phyloP scores from a whole-genome alignment of 2,329 filamentous ascomycete genomes.

The Colletotrichum sansevieriae region DNA sequence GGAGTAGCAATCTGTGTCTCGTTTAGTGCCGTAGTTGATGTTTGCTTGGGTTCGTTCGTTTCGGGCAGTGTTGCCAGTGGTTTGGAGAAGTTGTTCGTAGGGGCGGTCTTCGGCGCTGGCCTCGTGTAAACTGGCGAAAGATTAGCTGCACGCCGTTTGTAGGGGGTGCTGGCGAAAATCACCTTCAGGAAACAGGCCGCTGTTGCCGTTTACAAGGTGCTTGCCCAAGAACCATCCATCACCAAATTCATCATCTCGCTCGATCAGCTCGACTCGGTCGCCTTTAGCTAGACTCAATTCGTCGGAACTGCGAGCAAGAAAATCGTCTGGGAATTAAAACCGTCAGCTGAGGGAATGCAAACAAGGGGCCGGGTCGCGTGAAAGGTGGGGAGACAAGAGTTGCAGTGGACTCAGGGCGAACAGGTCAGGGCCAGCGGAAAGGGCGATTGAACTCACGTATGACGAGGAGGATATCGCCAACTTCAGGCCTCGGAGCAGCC shows the following conservation, averaged over 20 bases:
- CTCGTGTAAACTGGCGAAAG: conserved; percentile 72
- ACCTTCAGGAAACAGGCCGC: conserved; percentile 88
- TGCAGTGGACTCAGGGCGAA: conserved; percentile 14
- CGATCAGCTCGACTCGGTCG: conserved; percentile 84
- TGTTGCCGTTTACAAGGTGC: conserved; percentile 79
- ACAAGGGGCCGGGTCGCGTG: conserved; percentile 10
- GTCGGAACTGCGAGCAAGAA: conserved; percentile 90
- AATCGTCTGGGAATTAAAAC: conserved; percentile 76
- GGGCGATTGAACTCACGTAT: conserved; percentile 70
- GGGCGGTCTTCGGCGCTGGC: conserved; percentile 62
- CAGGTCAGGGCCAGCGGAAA: conserved; percentile 13
- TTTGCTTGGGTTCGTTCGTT: conserved; percentile 45
- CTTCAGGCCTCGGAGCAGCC: conserved; percentile 67
- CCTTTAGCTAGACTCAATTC: conserved; percentile 91
- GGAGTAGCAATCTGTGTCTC: conserved; percentile 13
- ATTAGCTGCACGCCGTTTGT: conserved; percentile 23
- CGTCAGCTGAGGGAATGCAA: conserved; percentile 11
- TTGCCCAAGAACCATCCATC: conserved; percentile 88
- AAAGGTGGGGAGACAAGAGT: conserved; percentile 31
- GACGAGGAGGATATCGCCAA: conserved; percentile 77
- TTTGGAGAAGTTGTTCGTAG: conserved; percentile 48
- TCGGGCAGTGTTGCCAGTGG: conserved; percentile 49
- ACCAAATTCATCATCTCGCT: conserved; percentile 89
- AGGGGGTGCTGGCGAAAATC: conserved; percentile 49
- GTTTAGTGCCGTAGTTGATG: conserved; percentile 27